phyloP scores from a whole-genome alignment of 805 yeast species.

The Cyberlindnera petersonii region DNA sequence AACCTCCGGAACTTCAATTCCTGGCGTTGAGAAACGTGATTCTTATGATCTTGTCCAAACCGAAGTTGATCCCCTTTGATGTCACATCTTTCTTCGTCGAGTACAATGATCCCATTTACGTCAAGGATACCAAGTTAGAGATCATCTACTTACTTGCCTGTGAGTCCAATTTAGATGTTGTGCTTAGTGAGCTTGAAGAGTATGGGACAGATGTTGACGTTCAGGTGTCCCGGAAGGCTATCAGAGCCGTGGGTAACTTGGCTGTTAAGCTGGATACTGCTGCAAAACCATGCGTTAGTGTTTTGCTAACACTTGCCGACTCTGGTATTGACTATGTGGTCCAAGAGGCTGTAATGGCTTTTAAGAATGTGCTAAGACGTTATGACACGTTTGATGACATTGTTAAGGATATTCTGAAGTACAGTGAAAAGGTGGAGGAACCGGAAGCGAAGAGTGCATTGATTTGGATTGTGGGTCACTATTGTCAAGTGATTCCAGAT shows the following conservation, averaged over 20 bases:
- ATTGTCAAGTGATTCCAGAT: slow-evolving; percentile 44
- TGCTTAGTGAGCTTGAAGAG: slow-evolving; percentile 73
- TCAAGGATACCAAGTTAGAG: slow-evolving; percentile 87
- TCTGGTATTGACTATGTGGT: slow-evolving; percentile 69
- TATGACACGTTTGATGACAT: slow-evolving; percentile 59
- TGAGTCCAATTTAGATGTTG: slow-evolving; percentile 52
- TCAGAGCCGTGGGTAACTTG: slow-evolving; percentile 84
- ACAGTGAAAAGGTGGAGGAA: slow-evolving; percentile 57
- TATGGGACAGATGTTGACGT: slow-evolving; percentile 86
- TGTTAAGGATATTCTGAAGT: slow-evolving; percentile 38
- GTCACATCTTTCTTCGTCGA: slow-evolving; percentile 80
- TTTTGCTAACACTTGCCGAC: slow-evolving; percentile 53
- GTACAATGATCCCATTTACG: slow-evolving; percentile 80
- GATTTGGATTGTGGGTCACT: slow-evolving; percentile 83
- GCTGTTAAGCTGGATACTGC: slow-evolving; percentile 70
- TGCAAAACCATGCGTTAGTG: slow-evolving; percentile 60
- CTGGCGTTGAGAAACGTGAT: slow-evolving; percentile 78
- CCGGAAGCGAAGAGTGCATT: slow-evolving; percentile 75
- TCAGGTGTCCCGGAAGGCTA: slow-evolving; percentile 82
- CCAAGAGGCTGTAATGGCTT: slow-evolving; percentile 75
- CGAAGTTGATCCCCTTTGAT: slow-evolving; percentile 56
- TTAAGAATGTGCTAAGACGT: slow-evolving; percentile 70
- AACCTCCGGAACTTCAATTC: slow-evolving; percentile 82
- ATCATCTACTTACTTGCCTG: slow-evolving; percentile 77
- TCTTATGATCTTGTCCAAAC: slow-evolving; percentile 62